phyloP scores from a whole-genome alignment of 768 basidiomycete genomes.

The Agrocybe pediades region DNA sequence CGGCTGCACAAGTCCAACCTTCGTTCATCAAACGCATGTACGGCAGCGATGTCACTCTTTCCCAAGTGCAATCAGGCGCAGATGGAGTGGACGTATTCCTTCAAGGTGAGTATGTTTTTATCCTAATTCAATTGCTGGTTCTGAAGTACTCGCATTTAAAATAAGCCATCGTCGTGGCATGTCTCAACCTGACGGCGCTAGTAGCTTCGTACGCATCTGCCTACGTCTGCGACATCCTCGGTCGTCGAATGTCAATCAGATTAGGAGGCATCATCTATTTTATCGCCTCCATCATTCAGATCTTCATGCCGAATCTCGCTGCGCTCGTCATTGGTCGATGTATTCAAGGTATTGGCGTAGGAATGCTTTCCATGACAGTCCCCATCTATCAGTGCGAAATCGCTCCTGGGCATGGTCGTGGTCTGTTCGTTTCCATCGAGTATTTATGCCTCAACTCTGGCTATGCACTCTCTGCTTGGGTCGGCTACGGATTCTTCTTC shows the following conservation, averaged over 20 bases:
- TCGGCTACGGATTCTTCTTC: conserved; percentile 51
- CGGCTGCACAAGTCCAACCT: conserved; percentile 52
- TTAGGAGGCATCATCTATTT: conserved; percentile 52
- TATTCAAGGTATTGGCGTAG: conserved; percentile 51
- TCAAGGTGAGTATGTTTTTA: conserved; percentile 35
- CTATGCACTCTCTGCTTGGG: conserved; percentile 51
- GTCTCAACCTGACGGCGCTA: conserved; percentile 51
- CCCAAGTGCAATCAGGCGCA: conserved; percentile 41
- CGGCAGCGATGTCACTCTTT: conserved; percentile 42
- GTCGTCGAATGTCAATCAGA: conserved; percentile 51
- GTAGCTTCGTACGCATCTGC: conserved; percentile 46
- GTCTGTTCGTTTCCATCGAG: conserved; percentile 55
- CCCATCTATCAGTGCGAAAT: conserved; percentile 52
- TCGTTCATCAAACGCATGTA: conserved; percentile 53
- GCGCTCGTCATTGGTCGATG: conserved; percentile 42
- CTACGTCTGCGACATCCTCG: conserved; percentile 51
- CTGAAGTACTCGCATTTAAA: background rate
- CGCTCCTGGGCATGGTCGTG: conserved; percentile 47
- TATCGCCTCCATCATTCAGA: conserved; percentile 49
- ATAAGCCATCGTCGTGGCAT: conserved; percentile 50
- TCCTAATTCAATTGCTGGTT: background rate
- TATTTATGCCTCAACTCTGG: conserved; percentile 53
- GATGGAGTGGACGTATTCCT: conserved; percentile 48
- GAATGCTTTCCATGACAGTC: conserved; percentile 53
- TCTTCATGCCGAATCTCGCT: conserved; percentile 46